Evolutionary conservation across 805 yeast genomes (phyloP).

Genomic region (Ogataea trehalophila): DNA sequence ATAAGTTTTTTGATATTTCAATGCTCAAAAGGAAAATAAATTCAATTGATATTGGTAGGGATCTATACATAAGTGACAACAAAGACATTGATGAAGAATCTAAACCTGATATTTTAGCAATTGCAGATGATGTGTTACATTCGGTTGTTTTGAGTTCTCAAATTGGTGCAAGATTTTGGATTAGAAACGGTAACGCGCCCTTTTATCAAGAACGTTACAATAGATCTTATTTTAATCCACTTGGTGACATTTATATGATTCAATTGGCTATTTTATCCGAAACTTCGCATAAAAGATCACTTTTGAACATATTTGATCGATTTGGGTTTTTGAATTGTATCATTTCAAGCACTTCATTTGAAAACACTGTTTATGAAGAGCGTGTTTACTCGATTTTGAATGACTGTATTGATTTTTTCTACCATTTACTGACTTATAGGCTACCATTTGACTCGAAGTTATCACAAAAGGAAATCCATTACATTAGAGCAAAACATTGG

Average conservation of each 20-base stretch:
- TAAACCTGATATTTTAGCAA: slow-evolving; percentile 34
- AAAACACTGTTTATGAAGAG: slow-evolving; percentile 44
- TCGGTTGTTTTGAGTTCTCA: slow-evolving; percentile 59
- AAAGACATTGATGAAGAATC: slow-evolving; percentile 4
- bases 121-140: slow-evolving; percentile 56
- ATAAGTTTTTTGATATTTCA: slow-evolving; percentile 24
- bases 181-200: slow-evolving; percentile 56
- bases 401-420: slow-evolving; percentile 39
- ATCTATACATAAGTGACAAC: slow-evolving; percentile 6
- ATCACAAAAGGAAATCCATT: slow-evolving; percentile 11
- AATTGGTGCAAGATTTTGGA: slow-evolving; percentile 63
- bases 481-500: slow-evolving; percentile 30
- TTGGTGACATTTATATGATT: slow-evolving; percentile 41
- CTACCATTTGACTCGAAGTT: slow-evolving; percentile 22
- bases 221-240: slow-evolving; percentile 18
- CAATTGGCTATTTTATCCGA: slow-evolving; percentile 40
- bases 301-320: slow-evolving; percentile 42
- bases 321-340: slow-evolving; percentile 45
- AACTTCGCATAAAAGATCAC: slow-evolving; percentile 29
- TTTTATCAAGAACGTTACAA: slow-evolving; percentile 18
- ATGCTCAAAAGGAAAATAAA: slow-evolving; percentile 13
- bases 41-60: slow-evolving; percentile 3
- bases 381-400: slow-evolving; percentile 39
- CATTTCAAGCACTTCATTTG: slow-evolving; percentile 14
- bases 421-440: slow-evolving; percentile 36